Evolutionary conservation across 106 monocot species (phyloP), one percentile per base, ranked within the genome.

Genomic region (Dendrobium chrysotoxum): DNA sequence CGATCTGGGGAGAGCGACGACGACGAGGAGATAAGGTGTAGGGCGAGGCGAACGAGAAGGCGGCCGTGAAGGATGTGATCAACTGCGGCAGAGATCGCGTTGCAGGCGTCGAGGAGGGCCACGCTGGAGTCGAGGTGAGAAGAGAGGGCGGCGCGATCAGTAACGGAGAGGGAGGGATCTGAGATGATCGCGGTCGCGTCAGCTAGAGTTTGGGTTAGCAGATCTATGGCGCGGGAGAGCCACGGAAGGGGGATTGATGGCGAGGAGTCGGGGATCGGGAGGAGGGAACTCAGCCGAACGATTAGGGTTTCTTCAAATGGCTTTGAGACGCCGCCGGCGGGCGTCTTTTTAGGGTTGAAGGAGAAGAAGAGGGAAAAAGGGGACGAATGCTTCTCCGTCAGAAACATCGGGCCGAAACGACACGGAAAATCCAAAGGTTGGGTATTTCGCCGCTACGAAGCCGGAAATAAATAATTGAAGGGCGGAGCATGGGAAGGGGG

Each of bases 31-130:
- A 91, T 87, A 53, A 81, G 81, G 83, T 81, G 86, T 75, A 91
- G 73, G 81, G 90, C 86, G 80, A 92, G 79, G 65, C 81, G 73
- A 31, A 86, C 31, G 77, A 79, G 79, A 41, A 88, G 86, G 58
- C 89, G 92, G 75, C 71, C 80, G 78, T 81, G 86, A 45, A 78
- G 72, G 83, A 79, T 25, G 44, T 45, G 81, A 28, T 88, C 83
- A 72, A 84, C 25, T 54, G 38, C 46, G 35, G 78, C 75, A 47
- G 95, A 75, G 82, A 83, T 26, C 30, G 87, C 80, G 87, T 94
- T 94, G 89, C 83, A 83, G 79, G 80, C 70, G 83, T 91, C 88
- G 77, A 94, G 88, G 65, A 95, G 88, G 25, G 77, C 40, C 85
- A 85, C 71, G 82, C 78, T 75, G 61, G 82, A 20, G 75, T 86